Conservation (phyloP, 2,329 filamentous ascomycete genomes). For the Neofusicoccum kwambonambiense region DNA sequence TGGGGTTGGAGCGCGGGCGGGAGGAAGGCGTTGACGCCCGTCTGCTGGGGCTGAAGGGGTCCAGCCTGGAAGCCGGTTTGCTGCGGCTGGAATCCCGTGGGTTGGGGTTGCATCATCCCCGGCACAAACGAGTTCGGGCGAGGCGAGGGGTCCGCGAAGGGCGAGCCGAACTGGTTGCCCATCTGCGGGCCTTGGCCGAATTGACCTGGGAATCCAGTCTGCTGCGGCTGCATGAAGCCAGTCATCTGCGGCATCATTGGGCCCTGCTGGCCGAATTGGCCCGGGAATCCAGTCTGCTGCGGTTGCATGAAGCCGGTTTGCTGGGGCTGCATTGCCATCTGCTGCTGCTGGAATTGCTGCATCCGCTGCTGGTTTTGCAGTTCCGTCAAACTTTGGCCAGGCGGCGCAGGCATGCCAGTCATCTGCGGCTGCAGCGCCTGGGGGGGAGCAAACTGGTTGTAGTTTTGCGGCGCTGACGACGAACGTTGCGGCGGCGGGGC, state of each 20-base stretch:
- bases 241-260: conserved; percentile 50
- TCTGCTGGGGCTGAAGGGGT: conserved; percentile 53
- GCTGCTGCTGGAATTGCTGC: conserved; percentile 33
- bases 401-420: conserved; percentile 72
- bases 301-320: conserved; percentile 43
- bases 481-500: conserved; percentile 78
- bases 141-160: conserved; percentile 36
- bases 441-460: conserved; percentile 67
- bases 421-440: conserved; percentile 78
- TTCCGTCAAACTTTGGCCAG: conserved; percentile 75
- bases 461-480: conserved; percentile 80
- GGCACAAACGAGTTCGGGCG: conserved; percentile 11
- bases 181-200: conserved; percentile 53
- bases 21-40: conserved; percentile 51
- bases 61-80: conserved; percentile 28
- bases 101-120: not conserved
- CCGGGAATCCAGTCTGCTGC: conserved; percentile 26
- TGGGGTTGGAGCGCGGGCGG: conserved; percentile 51
- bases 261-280: conserved; percentile 24
- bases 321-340: conserved; percentile 30
- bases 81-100: conserved; percentile 26
- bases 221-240: conserved; percentile 50
- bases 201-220: conserved; percentile 45
- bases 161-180: conserved; percentile 44
- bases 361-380: conserved; percentile 51